Percentiles rank a stretch among this genome's conserved stretches.
phyloP scores from a whole-genome alignment of 2,329 filamentous ascomycete species.

The Aspergillus hiratsukae region DNA sequence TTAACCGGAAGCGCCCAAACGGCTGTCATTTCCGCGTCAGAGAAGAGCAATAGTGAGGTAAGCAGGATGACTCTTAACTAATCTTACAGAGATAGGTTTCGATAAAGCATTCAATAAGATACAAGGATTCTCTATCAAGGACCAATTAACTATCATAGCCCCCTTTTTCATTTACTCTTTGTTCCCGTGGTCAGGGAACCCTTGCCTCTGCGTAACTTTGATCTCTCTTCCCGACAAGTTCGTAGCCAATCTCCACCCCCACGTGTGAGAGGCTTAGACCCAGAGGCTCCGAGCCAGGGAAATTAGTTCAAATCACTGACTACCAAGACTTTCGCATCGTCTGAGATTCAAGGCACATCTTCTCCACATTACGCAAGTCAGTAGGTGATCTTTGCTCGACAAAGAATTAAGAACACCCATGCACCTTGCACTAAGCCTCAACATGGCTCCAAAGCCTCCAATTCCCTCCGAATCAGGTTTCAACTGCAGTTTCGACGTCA shows the following conservation, averaged over 20 bases:
- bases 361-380: not conserved
- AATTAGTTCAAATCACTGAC: no score
- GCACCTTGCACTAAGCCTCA: no score
- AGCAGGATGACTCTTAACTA: no score
- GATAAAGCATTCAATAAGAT: not conserved
- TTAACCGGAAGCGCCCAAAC: not conserved
- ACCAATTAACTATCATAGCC: not conserved
- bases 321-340: no score
- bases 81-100: not conserved
- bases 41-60: not conserved
- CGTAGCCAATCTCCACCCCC: constrained; percentile 16
- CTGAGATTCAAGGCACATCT: not conserved
- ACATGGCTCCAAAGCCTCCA: not conserved
- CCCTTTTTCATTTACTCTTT: not conserved
- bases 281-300: no score
- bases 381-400: not conserved
- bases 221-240: not conserved
- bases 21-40: not conserved
- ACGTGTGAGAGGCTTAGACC: constrained; percentile 12
- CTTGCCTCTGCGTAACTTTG: not conserved
- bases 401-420: no score
- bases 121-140: not conserved
- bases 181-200: not conserved
- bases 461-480: not conserved
- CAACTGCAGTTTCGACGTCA: not conserved